Evolutionary conservation across 352 stramenopile species (phyloP), one percentile per base, ranked within the genome.

Genomic region (Pythium oligandrum): DNA sequence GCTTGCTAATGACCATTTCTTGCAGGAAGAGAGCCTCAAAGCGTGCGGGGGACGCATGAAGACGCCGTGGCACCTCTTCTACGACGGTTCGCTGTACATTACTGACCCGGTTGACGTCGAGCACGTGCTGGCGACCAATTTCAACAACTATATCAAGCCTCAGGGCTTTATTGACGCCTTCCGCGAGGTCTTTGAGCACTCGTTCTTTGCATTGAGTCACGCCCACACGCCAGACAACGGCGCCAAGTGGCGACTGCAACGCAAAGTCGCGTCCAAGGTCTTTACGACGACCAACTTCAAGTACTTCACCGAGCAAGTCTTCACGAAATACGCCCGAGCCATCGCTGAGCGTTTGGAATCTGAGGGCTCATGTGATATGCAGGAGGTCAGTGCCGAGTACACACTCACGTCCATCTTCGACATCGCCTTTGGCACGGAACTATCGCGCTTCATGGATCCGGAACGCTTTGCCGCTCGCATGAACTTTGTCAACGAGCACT

Each of bases 211-310:
- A 12, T 70, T 86, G 63, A 90, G 88, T 50, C 77, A 87, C 51
- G 50, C 61, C n/a, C 42, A 80, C 51, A 67, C 64, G n/a, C 52
- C 58, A 1, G 74, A 83, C 45, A 68, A 81, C 17, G 82, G 82
- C 33, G 68, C 55, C 51, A 72, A 67, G 42, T 96, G 86, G 86
- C 55, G 67, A 2, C 50, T 87, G 6, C 86, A 96, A 53, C 76
- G 86, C 50, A 94, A 94, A 49, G 76, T 79, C 30, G 85, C 86
- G 44, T 90, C 83, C 31, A 90, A 93, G 51, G 91, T 97, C 31
- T 96, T 96, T 32, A 93, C 81, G 34, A 78, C 70, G 1, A 62
- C 51, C 30, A 86, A 85, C 42, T 84, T 88, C 11, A 66, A 68
- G 26, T 59, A 62, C 1, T 81, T 74, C 43, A 64, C 60, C 2